Base-by-base conservation (phyloP, 345 rosid genomes). In the Turnera subulata region DNA sequence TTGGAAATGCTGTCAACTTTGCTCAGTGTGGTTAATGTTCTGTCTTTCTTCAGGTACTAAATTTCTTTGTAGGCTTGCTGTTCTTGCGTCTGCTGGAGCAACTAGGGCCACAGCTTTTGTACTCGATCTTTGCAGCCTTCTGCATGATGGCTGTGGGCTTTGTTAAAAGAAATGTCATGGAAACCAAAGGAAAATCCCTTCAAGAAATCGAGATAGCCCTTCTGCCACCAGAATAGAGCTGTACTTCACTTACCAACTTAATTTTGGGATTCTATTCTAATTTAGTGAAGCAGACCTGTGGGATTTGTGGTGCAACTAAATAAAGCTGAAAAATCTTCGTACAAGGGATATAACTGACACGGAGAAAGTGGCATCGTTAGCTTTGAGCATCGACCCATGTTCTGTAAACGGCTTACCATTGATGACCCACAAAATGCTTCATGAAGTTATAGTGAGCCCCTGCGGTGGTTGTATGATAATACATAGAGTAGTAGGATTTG, bases 191-290 rank as follows among this genome's bases (percentile, higher is more conserved):
- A 20, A 93, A 85, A 68, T 83, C 99, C 25, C 99, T 89, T 61
- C 97, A 87, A 70, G 99, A 93, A 76, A 93, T 93, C 16, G 97
- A 93, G 84, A 87, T 93, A 44, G 89, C 99, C 29, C 92, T 93
- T 65, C 88, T 93, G 23, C 77, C 85, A 0, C 90, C 53, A 39
- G 75, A 73, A 21, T 85, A 76, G 40, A 29, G 50, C 15, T 16
- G n/a, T 11, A 44, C 4, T 12, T 21, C n/a, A n/a, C n/a, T 11
- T 7, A 11, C 18, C 9, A 12, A 40, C 56, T 13, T 19, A 38
- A 2, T 16, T 14, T 18, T n/a, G 40, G 1, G 21, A 37, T 17
- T 37, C 44, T 6, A 45, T 18, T 11, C 20, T 6, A 8, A 23
- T 20, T 0, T 29, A n/a, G 42, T 14, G 45, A 44, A 40, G n/a